Evolutionary conservation across 495 filamentous ascomycete genomes (phyloP).

Genomic region (Cercophora samala): DNA sequence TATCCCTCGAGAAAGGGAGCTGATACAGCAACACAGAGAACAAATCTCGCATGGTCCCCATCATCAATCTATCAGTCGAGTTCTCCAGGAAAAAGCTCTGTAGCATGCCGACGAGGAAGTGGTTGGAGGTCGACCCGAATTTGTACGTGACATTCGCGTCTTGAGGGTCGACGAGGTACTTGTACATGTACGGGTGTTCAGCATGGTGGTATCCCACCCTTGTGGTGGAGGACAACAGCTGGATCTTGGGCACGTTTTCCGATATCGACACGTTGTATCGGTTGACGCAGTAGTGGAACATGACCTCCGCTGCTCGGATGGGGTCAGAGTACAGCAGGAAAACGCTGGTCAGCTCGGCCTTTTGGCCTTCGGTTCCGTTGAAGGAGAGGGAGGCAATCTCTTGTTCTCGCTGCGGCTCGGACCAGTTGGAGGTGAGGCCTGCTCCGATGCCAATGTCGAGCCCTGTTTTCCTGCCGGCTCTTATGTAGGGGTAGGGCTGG

Average conservation of each 20-base stretch:
- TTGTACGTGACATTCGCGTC: background rate
- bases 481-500: background rate
- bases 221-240: background rate
- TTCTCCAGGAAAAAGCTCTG: background rate
- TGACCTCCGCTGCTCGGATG: background rate
- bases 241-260: background rate
- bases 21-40: background rate
- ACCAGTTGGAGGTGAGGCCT: background rate
- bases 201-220: background rate
- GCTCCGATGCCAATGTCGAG: background rate
- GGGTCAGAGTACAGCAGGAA: background rate
- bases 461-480: background rate
- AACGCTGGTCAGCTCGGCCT: background rate
- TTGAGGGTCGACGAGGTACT: background rate
- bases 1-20: background rate
- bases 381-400: background rate
- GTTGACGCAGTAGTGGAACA: conserved; percentile 1
- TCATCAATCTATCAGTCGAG: background rate
- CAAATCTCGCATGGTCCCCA: background rate
- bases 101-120: background rate
- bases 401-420: background rate
- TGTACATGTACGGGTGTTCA: background rate
- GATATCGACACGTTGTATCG: conserved; percentile 6
- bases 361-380: background rate
- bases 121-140: background rate